Evolutionary conservation across 2,329 filamentous ascomycete species (phyloP), one percentile per base, ranked within the genome.

Genomic region (Tympanopsis confertula): DNA sequence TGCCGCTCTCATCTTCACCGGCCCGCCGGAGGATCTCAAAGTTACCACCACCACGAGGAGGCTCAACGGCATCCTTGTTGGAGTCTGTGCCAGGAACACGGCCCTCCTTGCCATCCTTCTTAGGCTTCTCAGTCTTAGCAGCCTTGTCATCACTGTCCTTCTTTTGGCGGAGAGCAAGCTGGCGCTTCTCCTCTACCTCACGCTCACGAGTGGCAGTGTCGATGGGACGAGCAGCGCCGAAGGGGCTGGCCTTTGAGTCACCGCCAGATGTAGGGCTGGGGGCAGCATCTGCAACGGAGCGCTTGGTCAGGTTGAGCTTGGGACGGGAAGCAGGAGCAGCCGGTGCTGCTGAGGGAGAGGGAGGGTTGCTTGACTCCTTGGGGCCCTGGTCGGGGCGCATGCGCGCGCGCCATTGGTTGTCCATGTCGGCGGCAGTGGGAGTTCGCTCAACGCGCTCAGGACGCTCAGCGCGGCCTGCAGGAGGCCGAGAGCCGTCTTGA

Each of bases 21-120:
- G 30, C 30, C 7, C 30, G 30, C 15, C 30, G 30, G 30, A 33
- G 30, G 30, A 33, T 33, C 10, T 33, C 30, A 33, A 33, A 33
- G 30, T 17, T 33, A 7, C 17, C 17, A 7, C 30, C 30, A 18
- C 30, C 30, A 7, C 17, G 30, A 17, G 30, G 30, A 10, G 17
- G 7, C 10, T 33, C 30, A 7, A 10, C 30, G 15, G 12, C 7
- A 15, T 33, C 30, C 30, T 33, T 33, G 30, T 33, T 33, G 10
- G 30, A 18, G 7, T 33, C 30, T 10, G 24, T n/a, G 24, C 10
- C 24, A 10, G 24, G 24, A 10, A 28, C 24, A 17, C 10, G 30
- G 10, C 17, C 17, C 30, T 33, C 30, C 30, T 33, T 33, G 7
- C n/a, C 22, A 7, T 7, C 22, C 22, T 26, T 26, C 30, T 33